Base-by-base conservation (phyloP, 768 basidiomycete genomes). In the Agaricus blazei region DNA sequence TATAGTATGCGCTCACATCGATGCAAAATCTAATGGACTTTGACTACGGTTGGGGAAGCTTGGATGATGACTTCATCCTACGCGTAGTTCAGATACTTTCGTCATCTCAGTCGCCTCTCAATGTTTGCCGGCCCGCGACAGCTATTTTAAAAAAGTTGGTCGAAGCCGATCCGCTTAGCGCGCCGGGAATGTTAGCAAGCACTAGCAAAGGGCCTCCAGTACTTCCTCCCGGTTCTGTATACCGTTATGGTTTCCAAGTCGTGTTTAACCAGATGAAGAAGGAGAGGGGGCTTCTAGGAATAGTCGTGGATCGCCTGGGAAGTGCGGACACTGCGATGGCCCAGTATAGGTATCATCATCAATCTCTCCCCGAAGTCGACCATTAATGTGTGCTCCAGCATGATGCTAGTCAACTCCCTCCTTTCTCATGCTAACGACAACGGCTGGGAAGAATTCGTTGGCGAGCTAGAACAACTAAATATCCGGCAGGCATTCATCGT, bases 11-110 rank as follows among this genome's bases (percentile, higher is more conserved):
- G 8, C 75, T 96, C 37, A 82, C 85, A 3, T 85, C 88, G 2
- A 84, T 93, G 81, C 90, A 93, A 69, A 90, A 90, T 65, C 67
- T 94, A 28, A 90, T 95, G 87, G 90, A 94, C 59, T 74, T 88
- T 24, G 85, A 90, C 46, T 84, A 88, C 58, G 92, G 91, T 44
- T 94, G 90, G 90, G 76, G 81, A 1, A 74, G 73, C n/a, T 78
- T 95, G 4, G 82, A 84, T 58, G 76, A 83, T 51, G 67, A 69
- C 6, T 94, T 96, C 69, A 89, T 93, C 51, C 76, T 83, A 62
- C 80, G 81, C 67, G 80, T 93, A 49, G 90, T 92, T 14, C 81
- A 85, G 63, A 87, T 90, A 60, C 75, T 92, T 26, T 83, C 90
- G 0, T 88, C 90, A 0, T 75, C 87, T 0, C 76, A 80, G 38